These are phyloP conservation scores for Eutypella sp. DNA, from an alignment of 2,329 filamentous ascomycete species.

Conservation along the genomic window DNA sequence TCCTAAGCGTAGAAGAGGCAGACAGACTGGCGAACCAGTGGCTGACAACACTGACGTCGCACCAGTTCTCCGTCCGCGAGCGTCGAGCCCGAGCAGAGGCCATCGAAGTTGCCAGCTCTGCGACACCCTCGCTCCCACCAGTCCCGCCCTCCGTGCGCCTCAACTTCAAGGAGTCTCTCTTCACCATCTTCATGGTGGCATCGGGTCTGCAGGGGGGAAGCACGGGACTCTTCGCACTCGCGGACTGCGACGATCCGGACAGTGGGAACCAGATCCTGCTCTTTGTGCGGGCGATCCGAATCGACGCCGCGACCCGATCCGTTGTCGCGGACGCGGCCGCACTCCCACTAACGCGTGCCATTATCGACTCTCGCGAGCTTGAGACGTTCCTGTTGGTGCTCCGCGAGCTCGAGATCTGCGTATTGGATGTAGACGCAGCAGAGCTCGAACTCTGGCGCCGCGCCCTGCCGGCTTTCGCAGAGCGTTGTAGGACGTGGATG, in stretches of 20 bases:
- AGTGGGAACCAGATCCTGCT: conserved; percentile 26
- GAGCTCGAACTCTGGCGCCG: conserved; percentile 53
- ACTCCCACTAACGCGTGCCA: conserved; percentile 35
- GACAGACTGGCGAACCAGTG: conserved; percentile 31
- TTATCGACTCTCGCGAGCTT: conserved; percentile 28
- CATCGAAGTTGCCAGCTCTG: conserved; percentile 15
- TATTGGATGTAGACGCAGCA: conserved; percentile 41
- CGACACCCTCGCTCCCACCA: conserved; percentile 9
- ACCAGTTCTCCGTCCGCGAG: conserved; percentile 39
- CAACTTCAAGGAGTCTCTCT: conserved; percentile 45
- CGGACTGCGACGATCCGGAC: conserved; percentile 21
- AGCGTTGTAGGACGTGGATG: conserved; percentile 45
- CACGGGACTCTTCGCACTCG: conserved; percentile 39
- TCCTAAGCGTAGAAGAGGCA: conserved; percentile 30
- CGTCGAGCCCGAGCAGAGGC: conserved; percentile 28
- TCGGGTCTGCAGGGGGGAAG: conserved; percentile 41
- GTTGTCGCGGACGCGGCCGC: conserved; percentile 44
- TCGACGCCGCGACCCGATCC: conserved; percentile 37
- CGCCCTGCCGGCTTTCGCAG: conserved; percentile 37
- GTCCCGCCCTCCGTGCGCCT: conserved; percentile 29
- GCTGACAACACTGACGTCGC: conserved; percentile 33
- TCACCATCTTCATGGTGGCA: conserved; percentile 41
- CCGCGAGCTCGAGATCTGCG: conserved; percentile 31
- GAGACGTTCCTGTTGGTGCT: conserved; percentile 35
- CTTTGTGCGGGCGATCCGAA: conserved; percentile 37